Base-by-base conservation (phyloP, 768 basidiomycete genomes). In the Chalciporus chontae region DNA sequence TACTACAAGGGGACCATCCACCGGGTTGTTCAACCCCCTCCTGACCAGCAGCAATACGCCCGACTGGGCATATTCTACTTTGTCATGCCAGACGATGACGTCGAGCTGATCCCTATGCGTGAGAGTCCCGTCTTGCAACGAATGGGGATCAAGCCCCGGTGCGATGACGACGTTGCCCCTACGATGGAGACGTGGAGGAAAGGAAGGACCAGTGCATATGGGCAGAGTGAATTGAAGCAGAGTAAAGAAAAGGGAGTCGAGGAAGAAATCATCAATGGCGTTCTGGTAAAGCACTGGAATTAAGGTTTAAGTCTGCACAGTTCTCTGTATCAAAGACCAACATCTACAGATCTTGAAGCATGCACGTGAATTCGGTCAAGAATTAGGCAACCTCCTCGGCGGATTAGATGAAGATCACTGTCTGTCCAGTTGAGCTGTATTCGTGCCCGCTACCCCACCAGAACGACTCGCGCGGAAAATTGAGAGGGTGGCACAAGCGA, bases 51-150 rank as follows among this genome's bases (percentile, higher is more conserved):
- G 26, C 62, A 59, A 26, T 65, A 71, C 53, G 69, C 76, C 14
- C 77, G 82, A 8, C 69, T 83, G 1, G 81, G 83, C 0, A 70
- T 76, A 3, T 82, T 83, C 60, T 83, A 84, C 63, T 84, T 85
- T 55, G 65, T 63, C 27, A 69, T 74, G 71, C 65, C 76, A 0
- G 75, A 83, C 52, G 81, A 83, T 58, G 58, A 73, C 24, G 72
- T 74, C 39, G 70, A 64, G 44, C 67, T 84, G 23, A 62, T 65
- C 3, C 81, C 82, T 0, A 57, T 76, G 4, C 43, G 62, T 0
- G 68, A 76, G 24, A 80, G 78, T 54, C 76, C 77, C 0, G 72
- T 83, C 0, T 60, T 83, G 24, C 71, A 78, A 50, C 62, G 69
- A 9, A 65, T 60, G 0, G 79, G 79, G 3, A 67, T 80, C 23